Conservation (phyloP, 2,329 filamentous ascomycete genomes). For the Fusarium nurragi region DNA sequence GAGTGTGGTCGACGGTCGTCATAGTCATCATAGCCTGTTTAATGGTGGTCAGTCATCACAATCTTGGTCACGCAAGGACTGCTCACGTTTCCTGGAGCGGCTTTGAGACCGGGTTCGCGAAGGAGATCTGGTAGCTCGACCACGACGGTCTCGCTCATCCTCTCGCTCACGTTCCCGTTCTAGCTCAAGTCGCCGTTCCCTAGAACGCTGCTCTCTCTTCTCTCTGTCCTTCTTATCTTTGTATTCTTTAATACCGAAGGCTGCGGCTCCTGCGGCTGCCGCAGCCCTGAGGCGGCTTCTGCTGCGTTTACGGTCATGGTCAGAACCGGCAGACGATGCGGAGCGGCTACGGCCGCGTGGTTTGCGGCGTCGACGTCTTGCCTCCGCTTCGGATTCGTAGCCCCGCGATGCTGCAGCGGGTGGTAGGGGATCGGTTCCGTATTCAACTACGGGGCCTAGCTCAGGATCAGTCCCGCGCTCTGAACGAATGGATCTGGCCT, state of each 20-base stretch:
- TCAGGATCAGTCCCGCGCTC: constrained; percentile 69
- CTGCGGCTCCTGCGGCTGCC: constrained; percentile 68
- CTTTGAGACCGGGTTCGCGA: constrained; percentile 33
- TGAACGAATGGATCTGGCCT: constrained; percentile 60
- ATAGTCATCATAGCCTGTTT: constrained; percentile 46
- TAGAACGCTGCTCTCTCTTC: constrained; percentile 49
- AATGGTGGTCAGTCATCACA: constrained; percentile 24
- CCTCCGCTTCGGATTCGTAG: constrained; percentile 61
- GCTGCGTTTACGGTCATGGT: constrained; percentile 59
- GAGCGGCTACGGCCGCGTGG: constrained; percentile 51
- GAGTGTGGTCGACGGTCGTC: constrained; percentile 54
- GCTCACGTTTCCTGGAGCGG: constrained; percentile 46
- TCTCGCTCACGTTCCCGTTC: constrained; percentile 38
- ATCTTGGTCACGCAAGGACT: constrained; percentile 7
- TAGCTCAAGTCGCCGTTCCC: constrained; percentile 45
- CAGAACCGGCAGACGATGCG: constrained; percentile 47
- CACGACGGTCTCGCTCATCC: constrained; percentile 29
- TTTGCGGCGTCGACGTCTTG: constrained; percentile 52
- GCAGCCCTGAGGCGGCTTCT: constrained; percentile 64
- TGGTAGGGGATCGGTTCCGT: constrained; percentile 67
- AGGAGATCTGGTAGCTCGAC: constrained; percentile 46
- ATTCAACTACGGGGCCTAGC: constrained; percentile 72
- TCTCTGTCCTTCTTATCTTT: constrained; percentile 55
- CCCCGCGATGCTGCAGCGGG: constrained; percentile 49
- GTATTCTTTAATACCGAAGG: constrained; percentile 70